Evolutionary conservation across 306 rosid genomes (phyloP).

Genomic region (Ammopiptanthus mongolicus): DNA sequence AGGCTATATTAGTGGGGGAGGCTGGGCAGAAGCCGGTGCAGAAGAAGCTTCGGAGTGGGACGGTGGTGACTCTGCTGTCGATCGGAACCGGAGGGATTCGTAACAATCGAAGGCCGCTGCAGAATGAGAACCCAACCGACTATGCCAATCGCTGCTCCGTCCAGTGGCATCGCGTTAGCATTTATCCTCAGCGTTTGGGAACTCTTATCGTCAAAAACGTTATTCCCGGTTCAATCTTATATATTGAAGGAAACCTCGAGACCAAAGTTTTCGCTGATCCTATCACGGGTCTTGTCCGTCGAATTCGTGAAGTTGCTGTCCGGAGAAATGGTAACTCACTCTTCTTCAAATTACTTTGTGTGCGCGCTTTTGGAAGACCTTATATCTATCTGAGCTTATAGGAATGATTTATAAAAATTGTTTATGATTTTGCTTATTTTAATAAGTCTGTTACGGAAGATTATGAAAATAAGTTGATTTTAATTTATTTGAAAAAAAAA

Average conservation of each 20-base stretch:
- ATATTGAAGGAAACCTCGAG: conserved; percentile 88
- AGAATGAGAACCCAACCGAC: conserved; percentile 63
- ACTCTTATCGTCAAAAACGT: conserved; percentile 37
- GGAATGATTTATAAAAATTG: no score
- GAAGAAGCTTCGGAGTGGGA: conserved; percentile 69
- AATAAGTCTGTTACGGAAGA: no score
- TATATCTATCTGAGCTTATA: no score
- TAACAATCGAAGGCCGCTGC: conserved; percentile 73
- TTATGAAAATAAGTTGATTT: no score
- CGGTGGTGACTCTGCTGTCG: conserved; percentile 53
- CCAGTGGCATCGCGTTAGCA: conserved; percentile 90
- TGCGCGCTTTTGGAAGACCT: no score
- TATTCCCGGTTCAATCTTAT: conserved; percentile 60
- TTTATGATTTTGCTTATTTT: no score
- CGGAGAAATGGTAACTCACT: conserved; percentile 59
- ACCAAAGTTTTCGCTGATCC: conserved; percentile 71
- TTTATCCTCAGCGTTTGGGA: conserved; percentile 65
- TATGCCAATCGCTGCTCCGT: conserved; percentile 63
- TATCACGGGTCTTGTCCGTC: conserved; percentile 62
- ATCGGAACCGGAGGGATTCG: conserved; percentile 92
- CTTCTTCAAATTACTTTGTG: no score
- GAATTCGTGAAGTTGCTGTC: conserved; percentile 71
- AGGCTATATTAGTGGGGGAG: conserved; percentile 87
- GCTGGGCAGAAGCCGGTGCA: conserved; percentile 81
- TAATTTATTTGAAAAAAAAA: no score